A percentile compares a stretch with the other conserved stretches of the same genome.
These are phyloP conservation scores for Hymenoscyphus fructigenus DNA, from an alignment of 2,329 filamentous ascomycete species.

Conservation along the genomic window DNA sequence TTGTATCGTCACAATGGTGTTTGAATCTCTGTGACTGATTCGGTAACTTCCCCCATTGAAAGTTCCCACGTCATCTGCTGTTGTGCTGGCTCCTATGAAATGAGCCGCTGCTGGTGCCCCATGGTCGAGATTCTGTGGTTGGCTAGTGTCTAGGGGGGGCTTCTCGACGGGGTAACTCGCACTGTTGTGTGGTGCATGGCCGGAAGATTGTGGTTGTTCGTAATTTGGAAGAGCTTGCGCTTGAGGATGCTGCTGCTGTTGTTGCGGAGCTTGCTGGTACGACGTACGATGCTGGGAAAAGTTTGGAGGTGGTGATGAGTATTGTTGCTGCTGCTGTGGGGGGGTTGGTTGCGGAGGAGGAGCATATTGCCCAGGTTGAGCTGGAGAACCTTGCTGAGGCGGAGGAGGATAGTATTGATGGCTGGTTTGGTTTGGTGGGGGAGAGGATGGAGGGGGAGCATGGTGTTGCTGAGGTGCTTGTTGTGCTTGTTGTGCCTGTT, in stretches of 20 bases:
- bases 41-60: constrained; percentile 96
- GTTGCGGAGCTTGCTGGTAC: constrained; percentile 30
- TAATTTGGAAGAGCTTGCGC: constrained; percentile 17
- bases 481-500: constrained; percentile 11
- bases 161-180: constrained; percentile 32
- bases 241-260: constrained; percentile 17
- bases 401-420: constrained; percentile 37
- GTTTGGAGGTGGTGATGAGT: constrained; percentile 26
- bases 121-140: constrained; percentile 37
- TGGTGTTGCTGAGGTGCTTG: constrained; percentile 26
- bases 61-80: constrained; percentile 83
- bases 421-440: constrained; percentile 32
- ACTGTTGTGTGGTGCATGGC: constrained; percentile 21
- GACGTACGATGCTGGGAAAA: constrained; percentile 37
- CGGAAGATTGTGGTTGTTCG: constrained; percentile 17
- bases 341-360: constrained; percentile 33
- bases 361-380: constrained; percentile 25
- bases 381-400: constrained; percentile 32
- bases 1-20: constrained; percentile 86
- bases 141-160: constrained; percentile 34
- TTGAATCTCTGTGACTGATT: constrained; percentile 88
- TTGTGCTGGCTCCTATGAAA: constrained; percentile 63
- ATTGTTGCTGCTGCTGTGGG: constrained; percentile 23
- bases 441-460: constrained; percentile 33
- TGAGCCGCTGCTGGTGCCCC: constrained; percentile 45